These are phyloP conservation scores for Citrus cavaleriei DNA, from an alignment of 345 rosid genomes.

Conservation along the genomic window DNA sequence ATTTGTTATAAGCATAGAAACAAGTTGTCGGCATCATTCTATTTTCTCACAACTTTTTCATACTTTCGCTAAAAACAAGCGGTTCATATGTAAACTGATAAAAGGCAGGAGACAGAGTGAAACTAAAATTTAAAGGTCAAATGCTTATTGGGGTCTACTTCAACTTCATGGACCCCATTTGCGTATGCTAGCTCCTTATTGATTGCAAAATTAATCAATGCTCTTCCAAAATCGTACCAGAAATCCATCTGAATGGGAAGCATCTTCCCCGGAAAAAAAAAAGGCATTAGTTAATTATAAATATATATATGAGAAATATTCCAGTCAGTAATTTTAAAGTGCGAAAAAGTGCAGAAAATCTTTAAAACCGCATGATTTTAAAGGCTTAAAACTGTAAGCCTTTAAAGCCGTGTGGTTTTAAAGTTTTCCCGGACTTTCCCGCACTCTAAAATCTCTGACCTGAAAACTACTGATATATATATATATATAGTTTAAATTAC, in stretches of 20 bases:
- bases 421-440: too few species aligned
- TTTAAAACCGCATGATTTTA: too few species aligned
- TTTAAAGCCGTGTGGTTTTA: too few species aligned
- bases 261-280: neutral
- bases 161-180: neutral
- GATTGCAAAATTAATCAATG: neutral
- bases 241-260: neutral
- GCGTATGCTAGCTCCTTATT: too few species aligned
- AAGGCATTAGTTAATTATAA: too few species aligned
- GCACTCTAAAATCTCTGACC: too few species aligned
- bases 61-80: neutral
- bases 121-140: conserved; percentile 1
- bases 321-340: too few species aligned
- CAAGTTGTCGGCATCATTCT: neutral
- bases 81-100: neutral
- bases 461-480: too few species aligned
- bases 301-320: too few species aligned
- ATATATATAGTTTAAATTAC: too few species aligned
- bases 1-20: neutral
- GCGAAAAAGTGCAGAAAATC: too few species aligned
- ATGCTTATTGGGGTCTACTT: neutral
- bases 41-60: neutral
- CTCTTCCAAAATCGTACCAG: neutral
- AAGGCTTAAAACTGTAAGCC: too few species aligned
- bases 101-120: neutral